Base-by-base conservation (phyloP, 768 basidiomycete genomes). In the Sarcomyxa edulis region DNA sequence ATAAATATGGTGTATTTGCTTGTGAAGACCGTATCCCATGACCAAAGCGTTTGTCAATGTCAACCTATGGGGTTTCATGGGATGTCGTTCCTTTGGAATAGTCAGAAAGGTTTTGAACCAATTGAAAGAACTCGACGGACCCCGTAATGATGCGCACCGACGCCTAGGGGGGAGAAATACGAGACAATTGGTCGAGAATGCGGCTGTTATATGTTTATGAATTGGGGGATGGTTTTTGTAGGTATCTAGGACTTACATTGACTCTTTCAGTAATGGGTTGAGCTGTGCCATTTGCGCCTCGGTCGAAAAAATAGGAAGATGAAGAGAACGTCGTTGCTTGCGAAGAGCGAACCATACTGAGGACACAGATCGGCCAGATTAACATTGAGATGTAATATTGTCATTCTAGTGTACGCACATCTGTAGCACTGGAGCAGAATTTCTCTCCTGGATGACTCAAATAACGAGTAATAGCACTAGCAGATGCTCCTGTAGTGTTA, bases 1-100 rank as follows among this genome's bases (percentile, higher is more conserved):
- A 59, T 89, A 94, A 25, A 96, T 88, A 39, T 87, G 68, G 50
- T 96, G 89, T 53, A 99, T 95, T 49, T 89, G 84, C 49, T 95
- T 90, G 67, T 98, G 92, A 11, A 99, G 68, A 11, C 92, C 95
- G 54, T 98, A 99, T 0, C 94, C 95, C 61, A 95, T 77, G 9
- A 98, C 94, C 32, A 99, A 75, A 2, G 93, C 83, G 49, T 97
- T 99, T 12, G 96, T 98, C 38, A 99, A 61, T 3, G 95, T 93
- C n/a, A 99, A 64, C 18, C 95, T 76, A 51, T 96, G 92, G 4
- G 95, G 95, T 59, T 97, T 96, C 95, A 99, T 99, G 2, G 95
- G 95, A 64, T 99, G 95, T 33, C 85, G 78, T 76, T 96, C 92
- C 95, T 98, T 49, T 29, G 42, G 18, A 30, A 36, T 18, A 27